phyloP scores from a whole-genome alignment of 2,329 filamentous ascomycete species.

The Neofusicoccum parvum region DNA sequence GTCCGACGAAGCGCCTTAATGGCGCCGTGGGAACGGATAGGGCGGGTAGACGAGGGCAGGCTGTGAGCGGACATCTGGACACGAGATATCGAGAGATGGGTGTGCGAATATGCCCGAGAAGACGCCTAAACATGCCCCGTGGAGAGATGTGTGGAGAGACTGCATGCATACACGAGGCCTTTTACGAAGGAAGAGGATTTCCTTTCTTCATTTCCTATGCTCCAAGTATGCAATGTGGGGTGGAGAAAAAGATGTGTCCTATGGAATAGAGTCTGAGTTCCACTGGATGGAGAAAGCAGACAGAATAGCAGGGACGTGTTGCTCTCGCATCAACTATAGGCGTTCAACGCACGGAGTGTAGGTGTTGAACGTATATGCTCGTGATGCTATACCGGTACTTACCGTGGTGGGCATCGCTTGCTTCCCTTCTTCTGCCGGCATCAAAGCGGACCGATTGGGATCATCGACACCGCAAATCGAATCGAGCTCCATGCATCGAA shows the following conservation, averaged over 20 bases:
- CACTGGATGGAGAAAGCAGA: conserved; percentile 14
- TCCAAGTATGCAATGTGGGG: neutral
- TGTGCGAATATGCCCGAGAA: neutral
- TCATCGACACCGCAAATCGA: neutral
- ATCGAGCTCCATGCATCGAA: neutral
- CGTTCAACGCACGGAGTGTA: conserved; percentile 23
- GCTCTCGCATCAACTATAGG: conserved; percentile 28
- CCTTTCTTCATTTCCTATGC: neutral
- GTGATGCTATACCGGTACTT: conserved; percentile 21
- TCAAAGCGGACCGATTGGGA: neutral
- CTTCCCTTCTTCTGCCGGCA: neutral
- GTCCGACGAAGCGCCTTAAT: neutral
- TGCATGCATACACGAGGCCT: neutral
- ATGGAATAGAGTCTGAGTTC: conserved; percentile 23
- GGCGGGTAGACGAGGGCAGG: neutral
- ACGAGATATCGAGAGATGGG: neutral
- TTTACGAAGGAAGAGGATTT: too few species aligned
- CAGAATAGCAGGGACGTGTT: conserved; percentile 24
- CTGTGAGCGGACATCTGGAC: neutral
- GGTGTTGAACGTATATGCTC: conserved; percentile 27
- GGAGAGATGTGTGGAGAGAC: neutral
- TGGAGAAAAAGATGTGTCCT: conserved; percentile 16
- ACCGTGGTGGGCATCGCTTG: neutral
- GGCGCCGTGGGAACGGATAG: neutral
- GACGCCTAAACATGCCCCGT: neutral